phyloP scores from a whole-genome alignment of 345 rosid genomes.

The Alliaria petiolata region DNA sequence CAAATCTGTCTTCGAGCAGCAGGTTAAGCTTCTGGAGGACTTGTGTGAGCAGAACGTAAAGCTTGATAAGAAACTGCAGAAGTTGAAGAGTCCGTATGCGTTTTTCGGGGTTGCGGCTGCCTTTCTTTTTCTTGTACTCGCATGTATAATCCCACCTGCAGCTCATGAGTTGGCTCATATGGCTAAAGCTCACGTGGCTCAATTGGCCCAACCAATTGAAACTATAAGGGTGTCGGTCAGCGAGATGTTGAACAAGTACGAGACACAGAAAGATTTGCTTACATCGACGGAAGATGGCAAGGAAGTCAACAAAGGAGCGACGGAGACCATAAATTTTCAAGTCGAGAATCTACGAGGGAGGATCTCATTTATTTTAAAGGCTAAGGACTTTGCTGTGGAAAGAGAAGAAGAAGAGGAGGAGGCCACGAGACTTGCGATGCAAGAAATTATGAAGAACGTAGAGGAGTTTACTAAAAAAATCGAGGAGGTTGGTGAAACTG shows the following conservation, averaged over 20 bases:
- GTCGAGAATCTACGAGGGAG: constrained; percentile 37
- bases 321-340: constrained; percentile 31
- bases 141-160: no score
- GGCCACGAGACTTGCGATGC: constrained; percentile 47
- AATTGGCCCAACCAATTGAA: no score
- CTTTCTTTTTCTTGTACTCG: no score
- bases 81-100: not conserved
- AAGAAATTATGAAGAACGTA: constrained; percentile 38
- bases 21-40: not conserved
- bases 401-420: constrained; percentile 38
- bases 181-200: no score
- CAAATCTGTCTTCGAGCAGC: not conserved
- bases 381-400: constrained; percentile 37
- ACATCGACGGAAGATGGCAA: no score
- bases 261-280: no score
- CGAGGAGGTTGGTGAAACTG: constrained; percentile 42
- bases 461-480: no score
- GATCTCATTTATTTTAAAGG: constrained; percentile 25
- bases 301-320: no score
- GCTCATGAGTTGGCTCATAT: no score
- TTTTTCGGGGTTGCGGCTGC: no score
- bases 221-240: no score
- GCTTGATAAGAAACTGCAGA: not conserved
- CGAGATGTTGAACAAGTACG: no score
- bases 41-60: not conserved